Evolutionary conservation across 441 rosid genomes (phyloP), one percentile per base, ranked within the genome.

Genomic region (Populus hybrid): DNA sequence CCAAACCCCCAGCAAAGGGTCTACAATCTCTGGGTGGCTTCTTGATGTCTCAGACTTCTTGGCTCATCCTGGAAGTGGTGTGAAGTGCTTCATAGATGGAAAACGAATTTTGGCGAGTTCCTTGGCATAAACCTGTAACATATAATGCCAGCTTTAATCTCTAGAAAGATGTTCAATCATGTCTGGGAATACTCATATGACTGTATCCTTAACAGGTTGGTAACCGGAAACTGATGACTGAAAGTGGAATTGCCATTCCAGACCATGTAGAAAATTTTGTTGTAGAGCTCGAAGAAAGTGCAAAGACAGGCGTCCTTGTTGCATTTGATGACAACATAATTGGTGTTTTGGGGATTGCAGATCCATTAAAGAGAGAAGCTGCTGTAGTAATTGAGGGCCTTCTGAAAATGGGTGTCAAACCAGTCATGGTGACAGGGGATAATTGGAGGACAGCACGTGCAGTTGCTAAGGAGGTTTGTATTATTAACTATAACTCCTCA

Each of bases 341-440:
- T 1, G 99, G 99, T 61, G 91, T 88, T 75, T 69, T 96, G 78
- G 99, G 99, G 73, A 84, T 96, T 3, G 98, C 99, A 0, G 99
- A 96, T 80, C 97, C 96, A 7, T 79, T 93, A 61, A 96, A 96
- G 81, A 85, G 98, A 89, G 99, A 96, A 84, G 97, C 99, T 24
- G 83, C 87, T 80, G 95, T 93, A 26, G 99, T 96, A n/a, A 82
- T 96, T 67, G 94, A 93, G 75, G 98, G 97, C 86, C 95, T 96
- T 67, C 71, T 81, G 76, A 94, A 93, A 86, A 96, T 96, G 98
- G 98, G 98, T 72, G 89, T 96, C 73, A 83, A 30, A 67, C 95
- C 98, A 16, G 91, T 96, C 73, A 96, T 96, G 98, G 98, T 96
- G 74, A 96, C 99, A 0, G 98, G 99, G 32, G 99, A 96, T 86